Base-by-base conservation (phyloP, 1,284 basidiomycete genomes). In the Cutaneotrichosporon sp. region DNA sequence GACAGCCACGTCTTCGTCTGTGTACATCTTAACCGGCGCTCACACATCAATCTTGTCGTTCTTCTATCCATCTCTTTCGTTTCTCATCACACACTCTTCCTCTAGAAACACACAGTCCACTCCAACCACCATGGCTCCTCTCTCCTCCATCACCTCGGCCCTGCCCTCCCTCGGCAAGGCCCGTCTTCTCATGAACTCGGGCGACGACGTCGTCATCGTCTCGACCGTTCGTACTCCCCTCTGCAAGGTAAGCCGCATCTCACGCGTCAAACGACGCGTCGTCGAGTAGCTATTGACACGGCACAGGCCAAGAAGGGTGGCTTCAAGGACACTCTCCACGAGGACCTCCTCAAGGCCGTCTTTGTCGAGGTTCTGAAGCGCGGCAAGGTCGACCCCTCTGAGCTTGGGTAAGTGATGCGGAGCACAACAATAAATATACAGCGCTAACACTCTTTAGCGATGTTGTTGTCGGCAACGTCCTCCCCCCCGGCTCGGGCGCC, bases 251-350 rank as follows among this genome's bases (percentile, higher is more conserved):
- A 52, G 70, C 60, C 12, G n/a, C n/a, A 21, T 8, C 5, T 8
- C n/a, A 4, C 26, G 26, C 26, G 26, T 30, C 26, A 30, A 30
- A 30, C 26, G 7, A 30, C 26, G 26, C 26, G 5, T 26, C 21
- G 37, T 17, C n/a, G 17, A 2, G 20, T 4, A 14, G 4, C 1
- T 5, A 18, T 51, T 54, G 44, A 52, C 49, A 7, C 15, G n/a
- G 9, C 17, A 10, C 47, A 73, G 71, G 69, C 68, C 26, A 88
- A 82, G 76, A 96, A 94, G 75, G 93, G 93, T 53, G 90, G 89
- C 14, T 92, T 97, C 80, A 91, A 96, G 74, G 90, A 94, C 74
- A 89, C 88, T 22, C 81, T 84, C 46, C 90, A 91, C 12, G 94
- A 97, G 68, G 87, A 94, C 66, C 79, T 96, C 64, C 84, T 97